Conservation (phyloP, 2,329 filamentous ascomycete species). For the Xylariaceae sp. region DNA sequence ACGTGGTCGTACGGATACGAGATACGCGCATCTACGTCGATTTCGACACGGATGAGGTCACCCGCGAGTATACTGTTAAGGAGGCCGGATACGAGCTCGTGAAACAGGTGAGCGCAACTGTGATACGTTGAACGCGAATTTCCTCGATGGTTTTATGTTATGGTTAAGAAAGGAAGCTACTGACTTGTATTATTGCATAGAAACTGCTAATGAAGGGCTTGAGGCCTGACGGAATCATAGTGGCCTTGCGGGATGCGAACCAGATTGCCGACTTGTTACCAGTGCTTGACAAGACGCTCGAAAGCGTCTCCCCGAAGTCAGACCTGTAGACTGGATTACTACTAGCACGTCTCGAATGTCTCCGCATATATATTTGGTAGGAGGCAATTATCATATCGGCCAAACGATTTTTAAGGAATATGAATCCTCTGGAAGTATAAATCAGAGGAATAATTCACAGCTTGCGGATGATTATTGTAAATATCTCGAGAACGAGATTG, state of each 20-base stretch:
- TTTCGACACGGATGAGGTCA: slow-evolving; percentile 72
- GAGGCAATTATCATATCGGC: too few relatives aligned
- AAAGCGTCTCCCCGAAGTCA: slow-evolving; percentile 30
- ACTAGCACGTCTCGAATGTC: too few relatives aligned
- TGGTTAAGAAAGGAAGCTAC: not conserved
- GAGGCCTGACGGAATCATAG: slow-evolving; percentile 60
- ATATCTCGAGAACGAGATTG: too few relatives aligned
- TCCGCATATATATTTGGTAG: too few relatives aligned
- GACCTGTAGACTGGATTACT: too few relatives aligned
- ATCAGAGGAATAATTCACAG: too few relatives aligned
- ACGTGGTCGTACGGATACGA: slow-evolving; percentile 79
- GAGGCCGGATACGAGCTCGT: slow-evolving; percentile 78
- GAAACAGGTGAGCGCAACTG: slow-evolving; percentile 38
- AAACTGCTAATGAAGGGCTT: slow-evolving; percentile 33
- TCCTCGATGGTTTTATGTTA: slow-evolving; percentile 1
- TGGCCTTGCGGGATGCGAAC: slow-evolving; percentile 67
- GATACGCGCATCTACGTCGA: slow-evolving; percentile 93
- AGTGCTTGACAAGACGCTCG: slow-evolving; percentile 55
- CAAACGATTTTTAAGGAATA: too few relatives aligned
- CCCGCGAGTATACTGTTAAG: slow-evolving; percentile 85
- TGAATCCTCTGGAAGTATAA: too few relatives aligned
- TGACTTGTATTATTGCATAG: slow-evolving; percentile 18
- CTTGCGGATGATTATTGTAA: too few relatives aligned
- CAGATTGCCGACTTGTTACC: slow-evolving; percentile 59
- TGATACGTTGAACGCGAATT: not conserved